Evolutionary conservation across 805 yeast genomes (phyloP).

Genomic region (Candida jianshihensis): DNA sequence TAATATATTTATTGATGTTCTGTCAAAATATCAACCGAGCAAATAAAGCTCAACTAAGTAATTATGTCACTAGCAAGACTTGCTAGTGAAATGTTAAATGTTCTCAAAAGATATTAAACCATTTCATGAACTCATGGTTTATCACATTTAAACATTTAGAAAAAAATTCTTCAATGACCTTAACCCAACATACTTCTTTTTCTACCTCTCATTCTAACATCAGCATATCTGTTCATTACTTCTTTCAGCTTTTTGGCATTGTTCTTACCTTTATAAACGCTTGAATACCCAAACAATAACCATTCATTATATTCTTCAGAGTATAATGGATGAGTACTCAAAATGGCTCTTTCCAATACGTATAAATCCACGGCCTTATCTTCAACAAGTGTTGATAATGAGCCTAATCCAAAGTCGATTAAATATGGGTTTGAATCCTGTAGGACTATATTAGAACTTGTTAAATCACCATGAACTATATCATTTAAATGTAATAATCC

Average conservation of each 20-base stretch:
- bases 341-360: slow-evolving; percentile 85
- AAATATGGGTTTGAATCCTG: slow-evolving; percentile 44
- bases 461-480: slow-evolving; percentile 89
- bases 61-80: too few species aligned
- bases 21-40: too few species aligned
- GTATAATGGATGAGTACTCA: slow-evolving; percentile 81
- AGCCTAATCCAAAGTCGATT: slow-evolving; percentile 89
- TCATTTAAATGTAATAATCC: slow-evolving; percentile 70
- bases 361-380: slow-evolving; percentile 97
- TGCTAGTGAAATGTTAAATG: too few species aligned
- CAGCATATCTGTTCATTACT: slow-evolving; percentile 60
- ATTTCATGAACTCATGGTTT: background rate
- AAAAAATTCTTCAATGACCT: background rate
- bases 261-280: slow-evolving; percentile 27
- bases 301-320: slow-evolving; percentile 58
- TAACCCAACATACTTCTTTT: slow-evolving; percentile 92
- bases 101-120: too few species aligned
- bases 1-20: too few species aligned
- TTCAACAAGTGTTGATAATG: slow-evolving; percentile 68
- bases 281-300: slow-evolving; percentile 65
- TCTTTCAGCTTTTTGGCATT: slow-evolving; percentile 41
- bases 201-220: slow-evolving; percentile 86
- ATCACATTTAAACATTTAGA: too few species aligned
- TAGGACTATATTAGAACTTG: slow-evolving; percentile 79
- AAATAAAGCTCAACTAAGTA: too few species aligned